A percentile compares a stretch with the other conserved stretches of the same genome.
Conservation (phyloP, 768 basidiomycete genomes). For the Kwoniella europaea region DNA sequence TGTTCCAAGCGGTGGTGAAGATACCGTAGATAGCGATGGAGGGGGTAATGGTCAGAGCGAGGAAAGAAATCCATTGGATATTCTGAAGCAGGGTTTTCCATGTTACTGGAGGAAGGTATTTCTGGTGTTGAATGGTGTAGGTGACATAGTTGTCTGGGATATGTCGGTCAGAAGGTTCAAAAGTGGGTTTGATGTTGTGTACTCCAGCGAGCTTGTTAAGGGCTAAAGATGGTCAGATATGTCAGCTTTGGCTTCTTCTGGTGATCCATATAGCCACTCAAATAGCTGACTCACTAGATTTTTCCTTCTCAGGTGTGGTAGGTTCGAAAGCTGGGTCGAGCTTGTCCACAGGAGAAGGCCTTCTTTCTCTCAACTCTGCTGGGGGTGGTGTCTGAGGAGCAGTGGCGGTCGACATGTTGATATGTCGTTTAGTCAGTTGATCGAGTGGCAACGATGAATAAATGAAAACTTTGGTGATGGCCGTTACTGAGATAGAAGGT, state of each 20-base stretch:
- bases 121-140: slow-evolving; percentile 71
- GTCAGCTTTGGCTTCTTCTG: slow-evolving; percentile 6
- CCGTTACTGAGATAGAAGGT: not conserved
- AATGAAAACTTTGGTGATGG: not conserved
- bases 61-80: slow-evolving; percentile 70
- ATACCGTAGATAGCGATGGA: slow-evolving; percentile 74
- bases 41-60: slow-evolving; percentile 76
- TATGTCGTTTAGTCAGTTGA: slow-evolving; percentile 1
- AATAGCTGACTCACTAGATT: not conserved
- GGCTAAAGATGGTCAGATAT: slow-evolving; percentile 15
- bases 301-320: slow-evolving; percentile 34
- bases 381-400: slow-evolving; percentile 27
- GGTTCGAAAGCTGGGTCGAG: slow-evolving; percentile 52
- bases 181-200: slow-evolving; percentile 47
- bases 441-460: slow-evolving; percentile 8
- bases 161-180: slow-evolving; percentile 54
- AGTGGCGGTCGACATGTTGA: slow-evolving; percentile 12
- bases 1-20: slow-evolving; percentile 65
- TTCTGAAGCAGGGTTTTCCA: slow-evolving; percentile 70
- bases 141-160: slow-evolving; percentile 84
- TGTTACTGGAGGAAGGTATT: slow-evolving; percentile 70
- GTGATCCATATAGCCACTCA: not conserved
- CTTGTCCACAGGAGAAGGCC: slow-evolving; percentile 42
- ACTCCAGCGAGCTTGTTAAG: slow-evolving; percentile 41
- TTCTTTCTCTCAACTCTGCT: slow-evolving; percentile 22